A percentile compares a stretch with the other conserved stretches of the same genome.
Conservation (phyloP, 140 eudicot genomes). For the Senecio squalidus region DNA sequence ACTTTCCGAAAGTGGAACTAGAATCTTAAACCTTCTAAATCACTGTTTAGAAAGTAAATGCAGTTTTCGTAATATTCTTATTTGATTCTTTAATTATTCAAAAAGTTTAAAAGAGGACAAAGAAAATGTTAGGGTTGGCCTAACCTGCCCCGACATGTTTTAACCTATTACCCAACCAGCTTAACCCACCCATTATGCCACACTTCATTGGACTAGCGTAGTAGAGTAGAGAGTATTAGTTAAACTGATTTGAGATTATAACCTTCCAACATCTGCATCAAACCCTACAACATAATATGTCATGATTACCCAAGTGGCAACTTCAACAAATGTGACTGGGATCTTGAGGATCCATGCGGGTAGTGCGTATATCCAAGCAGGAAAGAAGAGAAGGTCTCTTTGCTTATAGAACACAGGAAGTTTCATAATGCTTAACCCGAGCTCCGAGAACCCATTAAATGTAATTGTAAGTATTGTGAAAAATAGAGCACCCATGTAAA, state of each 20-base stretch:
- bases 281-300: constrained; percentile 70
- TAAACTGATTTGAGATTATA: not conserved
- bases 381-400: constrained; percentile 73
- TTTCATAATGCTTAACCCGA: constrained; percentile 56
- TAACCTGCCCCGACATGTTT: too few species aligned
- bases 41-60: too few species aligned
- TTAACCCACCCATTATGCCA: too few species aligned
- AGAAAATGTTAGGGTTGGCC: too few species aligned
- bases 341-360: constrained; percentile 88
- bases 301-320: constrained; percentile 52
- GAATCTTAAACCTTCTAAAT: too few species aligned
- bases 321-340: constrained; percentile 63
- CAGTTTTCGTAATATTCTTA: too few species aligned
- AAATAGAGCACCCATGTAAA: constrained; percentile 83
- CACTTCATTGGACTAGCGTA: too few species aligned
- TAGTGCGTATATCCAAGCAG: constrained; percentile 77
- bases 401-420: constrained; percentile 92
- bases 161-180: not conserved
- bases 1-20: too few species aligned
- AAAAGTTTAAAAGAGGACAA: too few species aligned
- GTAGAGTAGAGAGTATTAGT: too few species aligned
- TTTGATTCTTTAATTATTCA: too few species aligned
- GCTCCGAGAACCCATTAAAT: constrained; percentile 85
- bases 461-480: constrained; percentile 46
- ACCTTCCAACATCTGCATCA: constrained; percentile 69